Base-by-base conservation (phyloP, 2,329 filamentous ascomycete genomes). In the Penicillium sp. region DNA sequence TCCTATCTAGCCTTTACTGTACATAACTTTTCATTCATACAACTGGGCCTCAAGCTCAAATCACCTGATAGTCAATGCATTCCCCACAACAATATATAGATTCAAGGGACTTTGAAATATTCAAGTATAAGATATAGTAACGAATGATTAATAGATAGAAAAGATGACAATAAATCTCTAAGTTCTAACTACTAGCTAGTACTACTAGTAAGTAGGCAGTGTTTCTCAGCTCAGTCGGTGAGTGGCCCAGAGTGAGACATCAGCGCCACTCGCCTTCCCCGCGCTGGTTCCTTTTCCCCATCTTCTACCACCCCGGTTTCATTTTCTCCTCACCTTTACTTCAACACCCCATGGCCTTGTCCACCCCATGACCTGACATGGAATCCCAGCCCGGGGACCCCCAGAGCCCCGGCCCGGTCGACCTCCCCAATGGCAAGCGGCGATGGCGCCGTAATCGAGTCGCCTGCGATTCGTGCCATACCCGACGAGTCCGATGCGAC, bases 391-490 rank as follows among this genome's bases (percentile, higher is more conserved):
- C 52, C 42, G 68, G 62, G 60, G 66, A 68, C 37, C 57, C 53
- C 20, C 34, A 15, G 23, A 54, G 55, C 20, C 52, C 55, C 34
- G 59, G 55, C 42, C 51, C 58, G 7, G 49, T 60, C 18, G 61
- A 63, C n/a, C 52, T 62, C 17, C 42, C 55, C 29, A 57, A 62
- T 44, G 58, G 61, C 26, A 73, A 72, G 44, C 68, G 68, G 49
- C 68, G 70, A 45, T 71, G 69, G 69, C 65, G 67, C 29, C 66
- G 69, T 17, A 72, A 72, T 49, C 65, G 65, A 36, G 68, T 72
- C 65, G 92, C 92, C 17, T 97, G 92, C 75, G 92, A 97, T 73
- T 91, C 96, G 71, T 97, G 92, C 75, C 96, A 97, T 72, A 90
- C 96, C 69, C 80, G 96, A 53, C 83, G 92, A 58, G 96, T 92